Percentiles rank a stretch among this genome's conserved stretches.
These are phyloP conservation scores for Leishmania amazonensis DNA, from an alignment of 208 protist species.

Conservation along the genomic window DNA sequence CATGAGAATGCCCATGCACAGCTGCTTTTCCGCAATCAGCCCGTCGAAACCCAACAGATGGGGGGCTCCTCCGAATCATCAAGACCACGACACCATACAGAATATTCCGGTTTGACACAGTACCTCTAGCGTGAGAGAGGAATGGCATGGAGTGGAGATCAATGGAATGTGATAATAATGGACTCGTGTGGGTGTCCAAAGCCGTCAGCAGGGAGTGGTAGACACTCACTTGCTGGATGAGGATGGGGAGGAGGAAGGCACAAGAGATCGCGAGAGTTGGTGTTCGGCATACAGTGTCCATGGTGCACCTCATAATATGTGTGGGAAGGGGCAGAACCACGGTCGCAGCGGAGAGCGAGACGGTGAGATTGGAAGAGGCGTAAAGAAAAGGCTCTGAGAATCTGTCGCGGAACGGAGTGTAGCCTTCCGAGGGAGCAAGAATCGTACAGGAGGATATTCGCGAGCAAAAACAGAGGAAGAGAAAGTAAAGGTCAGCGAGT, in stretches of 20 bases:
- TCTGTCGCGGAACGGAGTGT: background rate
- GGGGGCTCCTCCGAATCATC: background rate
- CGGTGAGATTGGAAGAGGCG: background rate
- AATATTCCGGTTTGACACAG: background rate
- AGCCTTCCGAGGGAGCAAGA: background rate
- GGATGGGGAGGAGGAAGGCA: background rate
- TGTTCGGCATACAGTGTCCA: background rate
- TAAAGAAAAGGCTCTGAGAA: background rate
- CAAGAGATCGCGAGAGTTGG: background rate
- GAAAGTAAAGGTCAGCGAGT: background rate
- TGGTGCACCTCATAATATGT: background rate
- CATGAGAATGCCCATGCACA: background rate
- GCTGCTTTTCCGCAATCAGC: background rate
- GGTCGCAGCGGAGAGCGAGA: slow-evolving; percentile 5
- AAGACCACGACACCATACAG: background rate
- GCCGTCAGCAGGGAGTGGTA: background rate
- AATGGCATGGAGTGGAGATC: background rate
- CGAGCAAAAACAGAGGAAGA: background rate
- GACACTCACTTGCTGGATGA: background rate
- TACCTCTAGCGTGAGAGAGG: background rate
- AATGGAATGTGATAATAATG: background rate
- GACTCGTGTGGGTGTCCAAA: background rate
- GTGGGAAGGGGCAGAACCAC: background rate
- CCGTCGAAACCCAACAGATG: background rate
- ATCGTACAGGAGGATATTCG: background rate